Conservation (phyloP, 768 basidiomycete species). For the Serpula lacrymans region DNA sequence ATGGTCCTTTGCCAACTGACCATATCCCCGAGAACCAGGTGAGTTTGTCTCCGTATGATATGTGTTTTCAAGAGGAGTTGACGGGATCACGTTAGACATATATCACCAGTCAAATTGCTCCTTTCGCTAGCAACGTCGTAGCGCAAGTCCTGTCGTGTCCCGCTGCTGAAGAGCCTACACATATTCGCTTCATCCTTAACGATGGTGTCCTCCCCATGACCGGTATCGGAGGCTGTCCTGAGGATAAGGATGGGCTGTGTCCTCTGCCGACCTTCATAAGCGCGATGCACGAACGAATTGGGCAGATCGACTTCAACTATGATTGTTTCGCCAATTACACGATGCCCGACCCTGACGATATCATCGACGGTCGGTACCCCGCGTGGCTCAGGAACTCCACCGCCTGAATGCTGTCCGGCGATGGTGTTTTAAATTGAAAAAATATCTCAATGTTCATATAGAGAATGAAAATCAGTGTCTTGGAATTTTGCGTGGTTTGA, state of each 20-base stretch:
- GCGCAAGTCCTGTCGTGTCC: conserved; percentile 43
- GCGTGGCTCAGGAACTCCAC: conserved; percentile 5
- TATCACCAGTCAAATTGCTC: conserved; percentile 38
- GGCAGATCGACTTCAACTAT: conserved; percentile 36
- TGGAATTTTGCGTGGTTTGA: too few relatives aligned
- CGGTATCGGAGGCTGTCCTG: conserved; percentile 37
- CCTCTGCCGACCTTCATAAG: conserved; percentile 35
- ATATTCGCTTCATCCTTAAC: conserved; percentile 46
- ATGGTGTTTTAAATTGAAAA: neutral
- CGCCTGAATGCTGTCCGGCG: neutral
- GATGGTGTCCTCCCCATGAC: conserved; percentile 47
- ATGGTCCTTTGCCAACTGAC: conserved; percentile 37
- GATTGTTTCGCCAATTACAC: conserved; percentile 48
- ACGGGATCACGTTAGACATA: conserved; percentile 23
- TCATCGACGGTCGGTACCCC: conserved; percentile 34
- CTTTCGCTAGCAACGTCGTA: conserved; percentile 48
- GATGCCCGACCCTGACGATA: conserved; percentile 36
- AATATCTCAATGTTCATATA: too few relatives aligned
- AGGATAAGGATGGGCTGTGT: conserved; percentile 42
- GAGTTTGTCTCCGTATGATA: neutral
- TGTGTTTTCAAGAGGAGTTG: neutral
- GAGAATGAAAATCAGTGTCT: too few relatives aligned
- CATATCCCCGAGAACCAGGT: conserved; percentile 33
- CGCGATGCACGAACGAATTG: conserved; percentile 34
- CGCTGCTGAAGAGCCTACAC: conserved; percentile 19